Conservation (phyloP, 2,329 filamentous ascomycete species). For the Nigrospora oryzae region DNA sequence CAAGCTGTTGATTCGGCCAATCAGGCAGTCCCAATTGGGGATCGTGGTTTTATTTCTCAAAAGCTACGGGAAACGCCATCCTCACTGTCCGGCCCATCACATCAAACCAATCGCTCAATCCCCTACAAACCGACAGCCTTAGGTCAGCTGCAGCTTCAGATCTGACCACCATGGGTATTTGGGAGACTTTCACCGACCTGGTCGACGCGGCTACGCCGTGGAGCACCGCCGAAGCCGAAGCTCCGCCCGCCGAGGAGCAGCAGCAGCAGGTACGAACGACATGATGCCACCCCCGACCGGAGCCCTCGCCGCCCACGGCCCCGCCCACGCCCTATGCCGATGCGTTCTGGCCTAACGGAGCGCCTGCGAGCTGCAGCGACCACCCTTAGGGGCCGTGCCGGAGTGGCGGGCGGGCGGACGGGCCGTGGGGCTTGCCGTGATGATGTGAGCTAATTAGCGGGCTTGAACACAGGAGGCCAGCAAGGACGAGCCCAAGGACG, state of each 20-base stretch:
- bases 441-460: conserved; percentile 1
- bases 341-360: no score
- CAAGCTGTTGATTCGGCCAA: conserved; percentile 26
- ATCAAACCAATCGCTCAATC: conserved; percentile 19
- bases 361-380: no score
- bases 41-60: conserved; percentile 33
- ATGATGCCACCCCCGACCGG: background rate
- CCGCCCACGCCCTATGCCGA: no score
- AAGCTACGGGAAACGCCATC: conserved; percentile 25
- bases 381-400: no score
- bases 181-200: conserved; percentile 56
- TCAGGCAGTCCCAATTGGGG: conserved; percentile 40
- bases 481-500: conserved; percentile 30
- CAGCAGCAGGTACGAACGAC: background rate
- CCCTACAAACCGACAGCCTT: conserved; percentile 28
- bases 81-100: conserved; percentile 23
- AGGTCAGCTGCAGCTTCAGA: conserved; percentile 24
- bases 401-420: no score
- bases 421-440: no score
- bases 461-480: conserved; percentile 3
- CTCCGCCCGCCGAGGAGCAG: conserved; percentile 59
- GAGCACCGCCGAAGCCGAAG: conserved; percentile 57
- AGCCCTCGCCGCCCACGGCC: no score
- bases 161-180: conserved; percentile 54
- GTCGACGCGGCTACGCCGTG: conserved; percentile 58